A percentile compares a stretch with the other conserved stretches of the same genome.
These are phyloP conservation scores for Blyttiomyces sp. DNA, from an alignment of 371 early-diverging fungal species.

Conservation along the genomic window DNA sequence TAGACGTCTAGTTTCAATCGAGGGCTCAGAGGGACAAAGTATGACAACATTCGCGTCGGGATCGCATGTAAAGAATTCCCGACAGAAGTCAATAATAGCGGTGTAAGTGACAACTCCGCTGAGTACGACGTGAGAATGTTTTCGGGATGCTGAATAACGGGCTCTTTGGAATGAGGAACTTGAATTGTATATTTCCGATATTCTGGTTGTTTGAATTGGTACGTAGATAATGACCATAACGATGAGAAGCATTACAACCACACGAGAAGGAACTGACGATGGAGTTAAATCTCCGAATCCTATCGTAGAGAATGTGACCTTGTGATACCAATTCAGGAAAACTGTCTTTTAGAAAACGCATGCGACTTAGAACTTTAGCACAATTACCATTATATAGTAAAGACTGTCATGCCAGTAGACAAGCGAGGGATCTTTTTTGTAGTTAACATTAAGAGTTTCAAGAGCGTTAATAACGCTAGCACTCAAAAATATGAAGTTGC, in stretches of 20 bases:
- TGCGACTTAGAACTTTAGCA: no score
- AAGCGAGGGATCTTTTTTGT: constrained; percentile 21
- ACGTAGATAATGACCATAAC: constrained; percentile 46
- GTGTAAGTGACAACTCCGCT: constrained; percentile 33
- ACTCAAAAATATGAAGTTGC: constrained; percentile 49
- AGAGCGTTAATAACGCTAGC: constrained; percentile 50
- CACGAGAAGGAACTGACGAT: constrained; percentile 33
- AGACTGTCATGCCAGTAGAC: constrained; percentile 47
- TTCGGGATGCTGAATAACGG: constrained; percentile 15
- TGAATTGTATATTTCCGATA: constrained; percentile 45
- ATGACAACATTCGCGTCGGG: constrained; percentile 34
- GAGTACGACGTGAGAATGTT: constrained; percentile 40
- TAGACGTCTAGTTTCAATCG: constrained; percentile 28
- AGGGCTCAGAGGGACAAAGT: constrained; percentile 29
- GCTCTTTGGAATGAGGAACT: constrained; percentile 41
- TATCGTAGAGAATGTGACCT: constrained; percentile 48
- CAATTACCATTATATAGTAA: constrained; percentile 52
- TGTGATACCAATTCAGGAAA: no score
- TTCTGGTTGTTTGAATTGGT: constrained; percentile 40
- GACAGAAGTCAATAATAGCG: constrained; percentile 42
- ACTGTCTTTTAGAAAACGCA: no score
- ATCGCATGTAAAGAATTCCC: constrained; percentile 45
- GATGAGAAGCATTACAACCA: constrained; percentile 48
- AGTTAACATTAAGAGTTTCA: constrained; percentile 29
- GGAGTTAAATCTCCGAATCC: constrained; percentile 53